Evolutionary conservation across 495 filamentous ascomycete genomes (phyloP).

Genomic region (Neurospora pannonica): DNA sequence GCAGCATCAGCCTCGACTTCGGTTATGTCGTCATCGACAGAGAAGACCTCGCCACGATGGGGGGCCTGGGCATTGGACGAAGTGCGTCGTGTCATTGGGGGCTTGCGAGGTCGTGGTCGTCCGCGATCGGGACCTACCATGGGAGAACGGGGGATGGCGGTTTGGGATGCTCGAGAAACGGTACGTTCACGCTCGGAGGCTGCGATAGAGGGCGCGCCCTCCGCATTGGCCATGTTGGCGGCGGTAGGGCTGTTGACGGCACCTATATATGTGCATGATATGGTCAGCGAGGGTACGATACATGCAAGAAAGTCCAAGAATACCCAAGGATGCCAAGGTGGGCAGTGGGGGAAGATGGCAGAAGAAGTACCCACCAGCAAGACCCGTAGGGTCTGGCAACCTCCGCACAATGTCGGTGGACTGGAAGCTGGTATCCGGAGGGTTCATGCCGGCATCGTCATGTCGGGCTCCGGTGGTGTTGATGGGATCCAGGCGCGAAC

Average conservation of each 20-base stretch:
- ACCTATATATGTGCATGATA: neutral
- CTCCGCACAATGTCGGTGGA: slow-evolving; percentile 41
- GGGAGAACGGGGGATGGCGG: slow-evolving; percentile 34
- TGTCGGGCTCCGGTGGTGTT: slow-evolving; percentile 2
- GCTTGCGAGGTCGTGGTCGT: slow-evolving; percentile 56
- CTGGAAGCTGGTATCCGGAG: slow-evolving; percentile 31
- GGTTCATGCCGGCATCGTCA: neutral
- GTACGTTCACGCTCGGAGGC: slow-evolving; percentile 19
- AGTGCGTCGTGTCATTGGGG: slow-evolving; percentile 56
- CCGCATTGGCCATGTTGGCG: slow-evolving; percentile 10
- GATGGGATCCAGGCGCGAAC: slow-evolving; percentile 17
- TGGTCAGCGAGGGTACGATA: neutral
- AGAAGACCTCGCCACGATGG: slow-evolving; percentile 80
- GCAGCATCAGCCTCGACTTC: slow-evolving; percentile 62
- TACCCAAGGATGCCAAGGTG: neutral
- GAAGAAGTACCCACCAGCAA: slow-evolving; percentile 24
- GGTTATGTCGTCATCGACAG: slow-evolving; percentile 78
- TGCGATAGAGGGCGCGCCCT: slow-evolving; percentile 20
- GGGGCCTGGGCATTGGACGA: slow-evolving; percentile 67
- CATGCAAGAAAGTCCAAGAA: neutral
- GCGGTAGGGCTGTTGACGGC: slow-evolving; percentile 25
- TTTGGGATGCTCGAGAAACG: slow-evolving; percentile 14
- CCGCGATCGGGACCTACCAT: slow-evolving; percentile 48
- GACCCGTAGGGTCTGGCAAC: slow-evolving; percentile 27
- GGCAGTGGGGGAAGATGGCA: neutral